Conservation (phyloP, 345 rosid genomes). For the Arabis hirsuta region DNA sequence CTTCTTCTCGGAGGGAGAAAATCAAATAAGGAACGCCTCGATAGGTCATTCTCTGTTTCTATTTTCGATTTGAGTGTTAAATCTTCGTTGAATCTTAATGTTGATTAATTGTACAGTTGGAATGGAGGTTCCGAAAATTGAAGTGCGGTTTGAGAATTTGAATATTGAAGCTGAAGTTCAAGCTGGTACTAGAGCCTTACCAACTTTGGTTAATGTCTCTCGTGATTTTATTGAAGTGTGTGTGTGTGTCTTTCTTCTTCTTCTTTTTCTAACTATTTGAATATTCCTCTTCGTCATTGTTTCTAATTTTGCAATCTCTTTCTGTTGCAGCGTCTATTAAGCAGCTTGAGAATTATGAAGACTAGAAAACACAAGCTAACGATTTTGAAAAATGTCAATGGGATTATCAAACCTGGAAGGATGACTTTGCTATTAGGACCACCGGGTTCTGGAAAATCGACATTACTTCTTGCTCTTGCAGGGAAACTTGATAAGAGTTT, state of each 20-base stretch:
- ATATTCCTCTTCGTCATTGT: too few species aligned
- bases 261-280: too few species aligned
- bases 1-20: too few species aligned
- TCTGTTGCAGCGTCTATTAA: slow-evolving; percentile 53
- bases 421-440: slow-evolving; percentile 96
- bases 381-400: slow-evolving; percentile 69
- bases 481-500: slow-evolving; percentile 72
- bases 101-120: slow-evolving; percentile 67
- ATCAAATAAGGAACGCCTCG: slow-evolving; percentile 81
- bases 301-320: not conserved
- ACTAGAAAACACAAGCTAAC: slow-evolving; percentile 52
- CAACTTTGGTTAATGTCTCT: slow-evolving; percentile 70
- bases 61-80: too few species aligned
- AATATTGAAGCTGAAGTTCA: slow-evolving; percentile 64
- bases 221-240: slow-evolving; percentile 71
- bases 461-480: slow-evolving; percentile 76
- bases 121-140: slow-evolving; percentile 72
- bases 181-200: slow-evolving; percentile 81
- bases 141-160: slow-evolving; percentile 74
- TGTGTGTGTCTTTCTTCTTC: too few species aligned
- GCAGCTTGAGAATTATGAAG: slow-evolving; percentile 51
- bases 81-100: not conserved
- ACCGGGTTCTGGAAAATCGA: slow-evolving; percentile 91
- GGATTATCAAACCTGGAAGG: slow-evolving; percentile 78
- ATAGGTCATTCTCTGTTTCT: slow-evolving; percentile 46